Base-by-base conservation (phyloP, 345 rosid species). In the Noccaea caerulescens region DNA sequence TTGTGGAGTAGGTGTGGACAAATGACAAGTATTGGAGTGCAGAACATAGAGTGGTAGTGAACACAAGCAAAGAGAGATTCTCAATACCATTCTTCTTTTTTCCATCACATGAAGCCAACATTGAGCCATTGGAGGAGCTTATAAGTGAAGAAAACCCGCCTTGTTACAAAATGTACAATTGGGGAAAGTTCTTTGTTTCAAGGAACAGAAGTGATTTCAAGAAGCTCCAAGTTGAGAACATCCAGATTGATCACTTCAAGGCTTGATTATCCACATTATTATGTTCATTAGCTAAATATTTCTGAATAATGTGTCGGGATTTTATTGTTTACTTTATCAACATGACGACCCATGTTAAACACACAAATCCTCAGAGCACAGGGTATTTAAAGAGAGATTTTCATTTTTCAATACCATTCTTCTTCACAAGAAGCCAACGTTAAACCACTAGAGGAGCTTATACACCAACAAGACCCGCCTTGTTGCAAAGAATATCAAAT, bases 11-110 rank as follows among this genome's bases (percentile, higher is more conserved):
- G 93, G 93, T 84, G 4, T 91, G 96, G 96, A 84, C 82, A 77
- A 89, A 91, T 58, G 90, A 85, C 9, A 46, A 27, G 33, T 89
- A 85, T 37, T 77, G 83, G 83, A 92, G 92, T 75, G 84, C 83
- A 53, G 93, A 91, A 81, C 96, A 92, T 52, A 85, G 84, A 63
- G 96, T 83, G 55, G 75, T 80, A 30, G 90, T 83, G 77, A 89
- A 89, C 68, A 54, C 82, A 1, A 63, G 79, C 69, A 86, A 69
- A 77, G 88, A 89, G 68, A 84, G 90, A 58, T 85, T 77, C 68
- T 87, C 90, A 0, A 66, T 87, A 36, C 90, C 93, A 0, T 82
- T 80, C 74, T 84, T 92, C 85, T 84, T 89, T 52, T 73, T 75
- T 71, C 90, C 89, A 0, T 72, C 80, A 2, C 85, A 86, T 27